Evolutionary conservation across 108 stramenopile species (phyloP).

Genomic region (Cyclotella distinguenda): DNA sequence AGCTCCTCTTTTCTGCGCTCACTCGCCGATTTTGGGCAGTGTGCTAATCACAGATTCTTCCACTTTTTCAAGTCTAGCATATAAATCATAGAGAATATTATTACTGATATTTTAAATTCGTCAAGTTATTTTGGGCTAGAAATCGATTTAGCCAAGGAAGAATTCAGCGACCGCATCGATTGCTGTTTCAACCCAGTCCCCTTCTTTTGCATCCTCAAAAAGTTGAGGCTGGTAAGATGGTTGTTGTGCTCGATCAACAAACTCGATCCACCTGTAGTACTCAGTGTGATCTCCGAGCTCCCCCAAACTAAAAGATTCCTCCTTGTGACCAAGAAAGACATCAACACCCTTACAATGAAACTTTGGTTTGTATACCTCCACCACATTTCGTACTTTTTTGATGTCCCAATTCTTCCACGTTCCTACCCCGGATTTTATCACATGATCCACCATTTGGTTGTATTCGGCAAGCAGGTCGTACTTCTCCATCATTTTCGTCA

Average conservation of each 20-base stretch:
- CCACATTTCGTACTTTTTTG: slow-evolving; percentile 41
- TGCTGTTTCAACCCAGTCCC: too few species aligned
- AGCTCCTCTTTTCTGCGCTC: too few species aligned
- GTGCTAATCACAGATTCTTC: too few species aligned
- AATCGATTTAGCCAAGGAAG: background rate
- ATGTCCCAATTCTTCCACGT: slow-evolving; percentile 44
- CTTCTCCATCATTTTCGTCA: slow-evolving; percentile 41
- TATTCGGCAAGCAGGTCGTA: slow-evolving; percentile 42
- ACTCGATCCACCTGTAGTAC: slow-evolving; percentile 57
- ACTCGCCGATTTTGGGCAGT: too few species aligned
- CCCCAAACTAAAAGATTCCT: slow-evolving; percentile 52
- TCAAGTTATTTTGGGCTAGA: background rate
- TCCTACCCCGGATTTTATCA: slow-evolving; percentile 34
- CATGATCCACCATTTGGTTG: slow-evolving; percentile 38
- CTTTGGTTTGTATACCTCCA: slow-evolving; percentile 35
- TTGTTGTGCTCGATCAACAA: slow-evolving; percentile 52
- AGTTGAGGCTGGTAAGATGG: slow-evolving; percentile 55
- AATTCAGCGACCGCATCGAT: background rate
- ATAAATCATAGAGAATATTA: too few species aligned
- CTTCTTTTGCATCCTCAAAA: slow-evolving; percentile 32
- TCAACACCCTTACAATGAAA: slow-evolving; percentile 51
- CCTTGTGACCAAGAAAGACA: slow-evolving; percentile 48
- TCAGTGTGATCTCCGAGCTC: slow-evolving; percentile 54
- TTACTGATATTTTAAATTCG: background rate
- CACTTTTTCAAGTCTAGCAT: too few species aligned